phyloP scores from a whole-genome alignment of 768 basidiomycete genomes.

The Clitopilus passeckerianus region DNA sequence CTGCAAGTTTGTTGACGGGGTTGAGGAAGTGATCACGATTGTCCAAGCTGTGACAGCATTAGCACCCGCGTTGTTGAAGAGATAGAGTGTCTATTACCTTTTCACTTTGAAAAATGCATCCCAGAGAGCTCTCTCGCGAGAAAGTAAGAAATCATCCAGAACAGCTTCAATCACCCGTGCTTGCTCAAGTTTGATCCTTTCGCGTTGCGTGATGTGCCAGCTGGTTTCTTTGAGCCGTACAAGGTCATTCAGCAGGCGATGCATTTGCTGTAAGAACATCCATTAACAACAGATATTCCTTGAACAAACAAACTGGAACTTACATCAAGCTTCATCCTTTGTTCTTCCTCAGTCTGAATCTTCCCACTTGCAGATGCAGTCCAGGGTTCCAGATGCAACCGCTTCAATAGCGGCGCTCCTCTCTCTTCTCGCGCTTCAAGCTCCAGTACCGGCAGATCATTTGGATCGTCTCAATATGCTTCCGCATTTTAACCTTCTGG shows the following conservation, averaged over 20 bases:
- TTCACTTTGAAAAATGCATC: constrained; percentile 67
- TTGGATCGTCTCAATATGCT: constrained; percentile 73
- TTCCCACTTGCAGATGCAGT: constrained; percentile 68
- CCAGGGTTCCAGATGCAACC: constrained; percentile 97
- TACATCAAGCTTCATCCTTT: constrained; percentile 77
- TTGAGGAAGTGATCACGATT: constrained; percentile 71
- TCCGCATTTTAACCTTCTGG: constrained; percentile 60
- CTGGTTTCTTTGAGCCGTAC: constrained; percentile 63
- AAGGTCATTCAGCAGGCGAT: constrained; percentile 71
- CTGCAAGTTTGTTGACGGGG: constrained; percentile 73
- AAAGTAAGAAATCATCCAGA: constrained; percentile 59
- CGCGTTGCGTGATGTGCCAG: constrained; percentile 69
- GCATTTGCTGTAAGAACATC: constrained; percentile 38
- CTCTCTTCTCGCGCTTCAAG: constrained; percentile 90
- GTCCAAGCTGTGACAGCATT: constrained; percentile 50
- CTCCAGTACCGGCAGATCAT: constrained; percentile 93
- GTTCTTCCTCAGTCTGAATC: constrained; percentile 77
- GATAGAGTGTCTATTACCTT: constrained; percentile 41
- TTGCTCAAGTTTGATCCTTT: constrained; percentile 72
- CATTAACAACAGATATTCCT: not conserved
- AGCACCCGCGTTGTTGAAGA: constrained; percentile 1
- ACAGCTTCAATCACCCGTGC: constrained; percentile 63
- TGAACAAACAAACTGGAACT: constrained; percentile 13
- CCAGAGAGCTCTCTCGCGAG: constrained; percentile 57
- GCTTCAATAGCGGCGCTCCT: constrained; percentile 89